Evolutionary conservation across 306 rosid genomes (phyloP).

Genomic region (peach (Prunus persica)): DNA sequence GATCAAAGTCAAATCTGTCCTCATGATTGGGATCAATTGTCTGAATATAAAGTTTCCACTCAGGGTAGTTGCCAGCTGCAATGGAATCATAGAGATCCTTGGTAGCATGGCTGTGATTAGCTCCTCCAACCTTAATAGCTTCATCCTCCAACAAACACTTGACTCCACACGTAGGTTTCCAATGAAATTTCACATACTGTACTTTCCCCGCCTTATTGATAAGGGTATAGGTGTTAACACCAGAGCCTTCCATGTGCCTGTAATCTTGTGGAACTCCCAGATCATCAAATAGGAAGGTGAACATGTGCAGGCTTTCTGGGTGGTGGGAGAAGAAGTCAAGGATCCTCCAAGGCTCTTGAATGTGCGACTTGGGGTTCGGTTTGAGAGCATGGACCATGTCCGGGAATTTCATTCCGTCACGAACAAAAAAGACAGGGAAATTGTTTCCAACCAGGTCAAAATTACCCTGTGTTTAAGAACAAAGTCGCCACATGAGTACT

Average conservation of each 20-base stretch:
- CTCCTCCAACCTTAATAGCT: constrained; percentile 81
- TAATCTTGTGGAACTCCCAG: constrained; percentile 85
- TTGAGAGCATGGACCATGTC: constrained; percentile 93
- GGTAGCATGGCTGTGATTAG: constrained; percentile 97
- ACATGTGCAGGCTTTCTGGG: constrained; percentile 92
- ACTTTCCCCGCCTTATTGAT: constrained; percentile 80
- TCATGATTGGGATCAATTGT: constrained; percentile 90
- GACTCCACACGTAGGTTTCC: constrained; percentile 82
- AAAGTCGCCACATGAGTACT: constrained; percentile 3
- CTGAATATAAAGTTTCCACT: constrained; percentile 92
- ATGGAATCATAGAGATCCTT: constrained; percentile 88
- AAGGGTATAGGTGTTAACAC: constrained; percentile 82
- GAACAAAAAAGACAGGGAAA: constrained; percentile 79
- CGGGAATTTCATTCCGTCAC: constrained; percentile 90
- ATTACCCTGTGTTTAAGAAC: constrained; percentile 62
- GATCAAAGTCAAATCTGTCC: constrained; percentile 86
- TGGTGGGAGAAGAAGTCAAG: constrained; percentile 89
- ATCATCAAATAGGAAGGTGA: constrained; percentile 78
- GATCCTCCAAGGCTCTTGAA: constrained; percentile 92
- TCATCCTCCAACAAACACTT: constrained; percentile 82
- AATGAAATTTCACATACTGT: constrained; percentile 79
- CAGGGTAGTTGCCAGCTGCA: constrained; percentile 96
- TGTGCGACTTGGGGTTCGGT: constrained; percentile 90
- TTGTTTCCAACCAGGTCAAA: constrained; percentile 93
- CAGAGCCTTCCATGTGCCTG: constrained; percentile 95